Evolutionary conservation across 2,329 filamentous ascomycete genomes (phyloP).

Genomic region (Trichoderma koningii): DNA sequence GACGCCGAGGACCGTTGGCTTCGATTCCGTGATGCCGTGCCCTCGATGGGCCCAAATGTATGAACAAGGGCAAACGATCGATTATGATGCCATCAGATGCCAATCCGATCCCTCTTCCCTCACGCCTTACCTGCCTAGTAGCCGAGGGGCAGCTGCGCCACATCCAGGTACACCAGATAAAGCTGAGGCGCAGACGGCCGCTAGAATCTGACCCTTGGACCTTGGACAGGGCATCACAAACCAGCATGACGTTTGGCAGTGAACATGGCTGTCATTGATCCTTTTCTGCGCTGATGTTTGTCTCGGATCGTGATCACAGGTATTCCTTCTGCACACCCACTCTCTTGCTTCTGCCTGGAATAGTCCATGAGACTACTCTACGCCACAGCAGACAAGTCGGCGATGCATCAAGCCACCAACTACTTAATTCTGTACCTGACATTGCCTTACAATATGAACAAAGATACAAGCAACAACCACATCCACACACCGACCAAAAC

Average conservation of each 20-base stretch:
- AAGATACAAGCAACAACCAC: constrained; percentile 8
- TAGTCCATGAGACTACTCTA: too few species aligned
- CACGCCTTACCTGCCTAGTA: neutral
- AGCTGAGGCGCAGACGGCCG: constrained; percentile 25
- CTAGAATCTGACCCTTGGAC: constrained; percentile 22
- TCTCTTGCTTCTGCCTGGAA: neutral
- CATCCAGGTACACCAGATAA: constrained; percentile 25
- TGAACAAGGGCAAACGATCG: too few species aligned
- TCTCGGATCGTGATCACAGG: constrained; percentile 4
- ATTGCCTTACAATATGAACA: too few species aligned
- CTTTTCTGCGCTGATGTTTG: neutral
- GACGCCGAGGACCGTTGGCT: too few species aligned
- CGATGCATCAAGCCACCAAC: too few species aligned
- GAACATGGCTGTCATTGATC: neutral
- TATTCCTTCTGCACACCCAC: neutral
- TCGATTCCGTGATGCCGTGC: too few species aligned
- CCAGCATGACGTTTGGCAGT: constrained; percentile 10
- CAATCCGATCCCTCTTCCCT: too few species aligned
- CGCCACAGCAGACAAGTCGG: too few species aligned
- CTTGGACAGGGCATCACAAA: too few species aligned
- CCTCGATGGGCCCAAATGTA: too few species aligned
- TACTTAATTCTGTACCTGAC: too few species aligned
- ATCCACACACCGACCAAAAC: neutral
- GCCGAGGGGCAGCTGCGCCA: constrained; percentile 21
- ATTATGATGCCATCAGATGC: too few species aligned